A percentile compares a stretch with the other conserved stretches of the same genome.
Conservation (phyloP, 306 rosid genomes). For the Hippophae tibetana region DNA sequence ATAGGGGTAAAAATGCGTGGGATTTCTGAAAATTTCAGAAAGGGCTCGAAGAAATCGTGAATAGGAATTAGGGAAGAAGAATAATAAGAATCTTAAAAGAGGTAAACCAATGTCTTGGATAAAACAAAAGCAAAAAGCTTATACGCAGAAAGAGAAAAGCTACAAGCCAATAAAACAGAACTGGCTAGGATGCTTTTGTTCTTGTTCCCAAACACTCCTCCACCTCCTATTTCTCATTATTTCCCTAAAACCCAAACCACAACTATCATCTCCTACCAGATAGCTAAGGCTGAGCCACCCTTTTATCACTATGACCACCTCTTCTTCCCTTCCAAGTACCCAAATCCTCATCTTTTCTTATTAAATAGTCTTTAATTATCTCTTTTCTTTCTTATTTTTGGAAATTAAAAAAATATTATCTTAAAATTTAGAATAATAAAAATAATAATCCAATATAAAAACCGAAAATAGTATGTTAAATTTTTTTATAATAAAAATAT, state of each 20-base stretch:
- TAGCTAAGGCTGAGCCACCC: not conserved
- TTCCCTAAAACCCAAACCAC: too few species aligned
- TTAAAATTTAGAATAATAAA: too few species aligned
- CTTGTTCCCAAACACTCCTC: not conserved
- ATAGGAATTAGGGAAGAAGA: conserved; percentile 25
- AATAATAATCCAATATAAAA: too few species aligned
- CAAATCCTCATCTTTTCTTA: conserved; percentile 6
- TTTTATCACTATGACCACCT: not conserved
- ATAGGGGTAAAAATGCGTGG: conserved; percentile 30
- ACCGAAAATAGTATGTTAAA: too few species aligned
- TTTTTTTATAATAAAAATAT: too few species aligned
- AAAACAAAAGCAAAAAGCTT: conserved; percentile 3
- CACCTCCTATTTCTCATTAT: not conserved
- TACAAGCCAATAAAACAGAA: not conserved
- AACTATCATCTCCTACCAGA: too few species aligned
- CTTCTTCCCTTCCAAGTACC: not conserved
- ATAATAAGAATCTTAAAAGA: conserved; percentile 28
- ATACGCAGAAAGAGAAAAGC: conserved; percentile 7
- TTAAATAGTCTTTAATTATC: not conserved
- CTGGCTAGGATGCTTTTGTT: not conserved
- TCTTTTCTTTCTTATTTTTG: not conserved
- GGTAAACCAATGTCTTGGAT: conserved; percentile 20
- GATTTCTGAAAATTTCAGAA: conserved; percentile 24
- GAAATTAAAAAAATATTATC: not conserved
- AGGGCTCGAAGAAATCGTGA: conserved; percentile 21